Evolutionary conservation across 768 basidiomycete genomes (phyloP).

Genomic region (Lyophyllum semitale): DNA sequence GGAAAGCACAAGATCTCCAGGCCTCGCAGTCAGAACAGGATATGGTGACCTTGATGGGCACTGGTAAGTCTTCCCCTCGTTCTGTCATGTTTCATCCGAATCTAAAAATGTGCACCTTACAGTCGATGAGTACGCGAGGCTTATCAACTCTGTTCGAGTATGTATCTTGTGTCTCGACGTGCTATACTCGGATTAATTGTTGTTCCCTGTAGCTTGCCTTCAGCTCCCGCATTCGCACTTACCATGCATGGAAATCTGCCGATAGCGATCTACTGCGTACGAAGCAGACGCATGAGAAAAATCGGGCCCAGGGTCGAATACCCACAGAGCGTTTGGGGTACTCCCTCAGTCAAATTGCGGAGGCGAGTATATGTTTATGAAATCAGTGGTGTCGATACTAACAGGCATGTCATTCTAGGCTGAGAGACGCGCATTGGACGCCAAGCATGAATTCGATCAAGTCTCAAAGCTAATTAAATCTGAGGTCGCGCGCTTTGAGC

Average conservation of each 20-base stretch:
- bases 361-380: slow-evolving; percentile 47
- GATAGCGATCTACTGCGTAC: slow-evolving; percentile 76
- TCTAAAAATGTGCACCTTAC: slow-evolving; percentile 10
- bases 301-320: slow-evolving; percentile 73
- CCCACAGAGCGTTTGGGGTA: slow-evolving; percentile 69
- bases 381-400: not conserved
- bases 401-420: slow-evolving; percentile 47
- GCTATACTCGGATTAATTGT: not conserved
- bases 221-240: slow-evolving; percentile 81
- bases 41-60: slow-evolving; percentile 76
- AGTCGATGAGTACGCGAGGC: slow-evolving; percentile 92
- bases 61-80: slow-evolving; percentile 42
- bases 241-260: slow-evolving; percentile 76
- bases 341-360: slow-evolving; percentile 78
- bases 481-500: slow-evolving; percentile 90
- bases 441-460: slow-evolving; percentile 87
- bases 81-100: not conserved
- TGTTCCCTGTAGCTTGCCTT: slow-evolving; percentile 70
- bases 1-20: slow-evolving; percentile 72
- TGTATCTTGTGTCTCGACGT: slow-evolving; percentile 27
- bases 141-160: slow-evolving; percentile 86
- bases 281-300: slow-evolving; percentile 79
- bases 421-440: slow-evolving; percentile 81
- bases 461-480: slow-evolving; percentile 86
- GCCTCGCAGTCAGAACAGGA: slow-evolving; percentile 81